phyloP scores from a whole-genome alignment of 495 filamentous ascomycete species.

The Mytilinidion resinicola region DNA sequence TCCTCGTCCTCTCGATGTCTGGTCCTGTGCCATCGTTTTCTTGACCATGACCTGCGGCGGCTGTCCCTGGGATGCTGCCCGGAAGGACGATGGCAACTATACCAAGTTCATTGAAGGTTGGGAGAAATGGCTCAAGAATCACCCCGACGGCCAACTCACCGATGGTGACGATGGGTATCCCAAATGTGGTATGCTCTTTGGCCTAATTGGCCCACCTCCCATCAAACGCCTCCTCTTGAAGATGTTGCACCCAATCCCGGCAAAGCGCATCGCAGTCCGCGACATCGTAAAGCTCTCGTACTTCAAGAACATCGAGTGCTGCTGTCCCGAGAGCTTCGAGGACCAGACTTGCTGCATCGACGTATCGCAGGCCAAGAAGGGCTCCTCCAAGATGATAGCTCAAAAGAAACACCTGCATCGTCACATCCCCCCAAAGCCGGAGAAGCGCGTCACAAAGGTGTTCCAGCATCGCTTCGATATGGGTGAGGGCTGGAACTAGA shows the following conservation, averaged over 20 bases:
- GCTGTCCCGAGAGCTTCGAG: constrained; percentile 40
- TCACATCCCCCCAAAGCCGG: constrained; percentile 30
- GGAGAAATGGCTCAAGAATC: constrained; percentile 51
- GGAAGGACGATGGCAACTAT: constrained; percentile 45
- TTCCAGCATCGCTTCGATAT: constrained; percentile 31
- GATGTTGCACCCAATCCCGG: constrained; percentile 70
- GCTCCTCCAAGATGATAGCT: constrained; percentile 7
- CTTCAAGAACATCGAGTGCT: constrained; percentile 66
- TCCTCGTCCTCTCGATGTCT: constrained; percentile 67
- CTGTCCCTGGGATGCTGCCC: constrained; percentile 57
- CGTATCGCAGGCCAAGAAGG: constrained; percentile 7
- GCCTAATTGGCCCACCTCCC: constrained; percentile 44
- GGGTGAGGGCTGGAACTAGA: constrained; percentile 28
- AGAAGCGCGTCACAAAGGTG: constrained; percentile 17
- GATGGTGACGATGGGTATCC: constrained; percentile 43
- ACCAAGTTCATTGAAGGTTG: constrained; percentile 55
- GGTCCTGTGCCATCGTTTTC: constrained; percentile 71
- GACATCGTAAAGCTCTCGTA: constrained; percentile 55
- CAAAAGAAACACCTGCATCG: constrained; percentile 26
- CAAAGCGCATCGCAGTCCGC: constrained; percentile 56
- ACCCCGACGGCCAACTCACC: constrained; percentile 42
- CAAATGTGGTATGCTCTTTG: constrained; percentile 40
- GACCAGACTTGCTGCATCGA: constrained; percentile 26
- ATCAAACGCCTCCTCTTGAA: constrained; percentile 59
- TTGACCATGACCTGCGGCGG: constrained; percentile 59